Percentiles rank a stretch among this genome's conserved stretches.
Conservation (phyloP, 441 rosid genomes). For the Pelargonium fulgidum region DNA sequence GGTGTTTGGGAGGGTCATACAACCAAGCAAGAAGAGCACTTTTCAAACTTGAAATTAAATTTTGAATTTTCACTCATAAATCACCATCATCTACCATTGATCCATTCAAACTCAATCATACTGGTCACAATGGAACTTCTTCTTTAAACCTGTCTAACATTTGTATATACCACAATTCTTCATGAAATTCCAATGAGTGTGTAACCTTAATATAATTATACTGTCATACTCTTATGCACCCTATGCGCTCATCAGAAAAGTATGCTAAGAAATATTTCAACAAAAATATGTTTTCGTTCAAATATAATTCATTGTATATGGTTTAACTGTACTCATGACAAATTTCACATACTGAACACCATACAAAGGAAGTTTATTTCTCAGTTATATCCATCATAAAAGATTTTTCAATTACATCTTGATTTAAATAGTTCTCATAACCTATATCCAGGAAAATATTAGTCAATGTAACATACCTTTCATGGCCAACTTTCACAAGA, state of each 20-base stretch:
- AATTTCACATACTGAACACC: not conserved
- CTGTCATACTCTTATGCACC: not conserved
- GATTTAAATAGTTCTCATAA: not conserved
- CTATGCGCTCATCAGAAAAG: not conserved
- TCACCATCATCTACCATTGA: not conserved
- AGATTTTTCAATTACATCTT: not conserved
- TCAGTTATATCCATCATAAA: not conserved
- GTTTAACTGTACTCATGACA: not conserved
- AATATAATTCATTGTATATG: not conserved
- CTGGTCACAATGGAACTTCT: not conserved
- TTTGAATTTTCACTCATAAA: not conserved
- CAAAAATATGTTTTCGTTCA: not conserved
- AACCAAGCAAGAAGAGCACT: no score
- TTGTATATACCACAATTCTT: not conserved
- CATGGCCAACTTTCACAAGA: constrained; percentile 35
- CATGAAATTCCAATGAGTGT: not conserved
- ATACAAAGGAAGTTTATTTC: not conserved
- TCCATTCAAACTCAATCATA: not conserved
- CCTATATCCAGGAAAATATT: not conserved
- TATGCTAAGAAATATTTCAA: not conserved
- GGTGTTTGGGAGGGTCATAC: no score
- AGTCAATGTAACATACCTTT: constrained; percentile 23
- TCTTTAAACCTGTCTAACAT: not conserved
- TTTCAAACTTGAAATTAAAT: no score
- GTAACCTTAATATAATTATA: not conserved